A percentile compares a stretch with the other conserved stretches of the same genome.
phyloP scores from a whole-genome alignment of 306 rosid genomes.

The Medicago truncatula region DNA sequence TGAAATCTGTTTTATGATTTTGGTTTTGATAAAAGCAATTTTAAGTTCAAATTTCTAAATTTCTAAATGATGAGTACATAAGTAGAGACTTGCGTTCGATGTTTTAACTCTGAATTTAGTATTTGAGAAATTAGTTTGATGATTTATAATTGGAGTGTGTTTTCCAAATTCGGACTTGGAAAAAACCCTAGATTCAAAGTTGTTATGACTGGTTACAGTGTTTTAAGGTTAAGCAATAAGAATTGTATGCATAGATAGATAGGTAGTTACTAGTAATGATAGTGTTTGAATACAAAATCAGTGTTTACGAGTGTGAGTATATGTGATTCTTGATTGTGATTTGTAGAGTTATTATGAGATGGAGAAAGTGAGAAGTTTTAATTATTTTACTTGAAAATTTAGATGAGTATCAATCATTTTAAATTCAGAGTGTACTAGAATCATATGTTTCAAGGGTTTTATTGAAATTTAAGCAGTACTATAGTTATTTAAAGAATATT shows the following conservation, averaged over 20 bases:
- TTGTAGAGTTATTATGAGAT: background rate
- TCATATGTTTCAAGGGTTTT: too few relatives aligned
- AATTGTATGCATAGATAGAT: background rate
- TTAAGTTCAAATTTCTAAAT: background rate
- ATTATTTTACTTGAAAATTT: background rate
- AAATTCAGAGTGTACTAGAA: too few relatives aligned
- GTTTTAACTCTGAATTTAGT: background rate
- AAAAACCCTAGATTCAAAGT: too few relatives aligned
- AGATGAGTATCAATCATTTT: background rate
- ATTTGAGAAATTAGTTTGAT: background rate
- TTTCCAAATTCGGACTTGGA: background rate
- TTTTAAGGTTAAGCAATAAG: background rate
- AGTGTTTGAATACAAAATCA: background rate
- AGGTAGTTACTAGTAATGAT: background rate
- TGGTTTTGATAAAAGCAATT: background rate
- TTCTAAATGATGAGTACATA: background rate
- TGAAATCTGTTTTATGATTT: background rate
- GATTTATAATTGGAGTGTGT: background rate
- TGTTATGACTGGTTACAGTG: background rate
- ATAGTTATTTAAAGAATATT: too few relatives aligned
- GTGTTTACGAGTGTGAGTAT: background rate
- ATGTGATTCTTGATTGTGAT: background rate
- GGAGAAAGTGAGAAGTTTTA: background rate
- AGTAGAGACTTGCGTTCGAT: background rate
- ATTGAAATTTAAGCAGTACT: too few relatives aligned